Conservation (phyloP, 805 yeast species). For the Starmera dryadoides region DNA sequence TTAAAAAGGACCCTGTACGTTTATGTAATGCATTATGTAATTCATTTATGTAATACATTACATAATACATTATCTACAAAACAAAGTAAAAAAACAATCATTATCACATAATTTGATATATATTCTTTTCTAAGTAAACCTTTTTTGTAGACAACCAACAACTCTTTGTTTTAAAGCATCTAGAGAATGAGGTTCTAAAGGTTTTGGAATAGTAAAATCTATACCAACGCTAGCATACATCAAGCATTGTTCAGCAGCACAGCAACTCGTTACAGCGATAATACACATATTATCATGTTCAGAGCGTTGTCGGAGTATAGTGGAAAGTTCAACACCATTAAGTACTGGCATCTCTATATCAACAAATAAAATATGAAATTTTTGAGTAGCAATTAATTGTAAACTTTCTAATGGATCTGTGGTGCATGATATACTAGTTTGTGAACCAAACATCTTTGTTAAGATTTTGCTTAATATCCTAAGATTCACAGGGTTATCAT, state of each 20-base stretch:
- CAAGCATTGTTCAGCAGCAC: conserved; percentile 22
- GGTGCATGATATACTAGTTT: neutral
- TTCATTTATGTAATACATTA: too few species aligned
- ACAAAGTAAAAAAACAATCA: too few species aligned
- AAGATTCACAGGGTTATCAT: conserved; percentile 2
- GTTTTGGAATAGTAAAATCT: conserved; percentile 34
- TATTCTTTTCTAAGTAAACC: neutral
- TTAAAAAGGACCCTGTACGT: too few species aligned
- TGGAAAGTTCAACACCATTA: conserved; percentile 32
- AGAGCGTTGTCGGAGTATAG: conserved; percentile 8
- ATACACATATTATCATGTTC: conserved; percentile 20
- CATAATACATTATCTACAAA: too few species aligned
- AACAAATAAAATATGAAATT: conserved; percentile 28
- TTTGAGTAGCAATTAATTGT: conserved; percentile 1
- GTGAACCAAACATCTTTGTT: neutral
- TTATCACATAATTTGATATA: neutral
- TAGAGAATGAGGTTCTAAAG: conserved; percentile 14
- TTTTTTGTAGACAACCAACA: neutral
- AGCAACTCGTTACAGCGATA: conserved; percentile 37
- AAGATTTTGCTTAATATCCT: neutral
- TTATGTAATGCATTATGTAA: too few species aligned
- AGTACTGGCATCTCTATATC: conserved; percentile 40
- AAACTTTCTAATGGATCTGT: neutral
- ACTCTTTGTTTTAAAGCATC: neutral
- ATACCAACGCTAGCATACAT: conserved; percentile 28